Conservation (phyloP, 805 yeast species). For the Schwanniomyces occidentalis region DNA sequence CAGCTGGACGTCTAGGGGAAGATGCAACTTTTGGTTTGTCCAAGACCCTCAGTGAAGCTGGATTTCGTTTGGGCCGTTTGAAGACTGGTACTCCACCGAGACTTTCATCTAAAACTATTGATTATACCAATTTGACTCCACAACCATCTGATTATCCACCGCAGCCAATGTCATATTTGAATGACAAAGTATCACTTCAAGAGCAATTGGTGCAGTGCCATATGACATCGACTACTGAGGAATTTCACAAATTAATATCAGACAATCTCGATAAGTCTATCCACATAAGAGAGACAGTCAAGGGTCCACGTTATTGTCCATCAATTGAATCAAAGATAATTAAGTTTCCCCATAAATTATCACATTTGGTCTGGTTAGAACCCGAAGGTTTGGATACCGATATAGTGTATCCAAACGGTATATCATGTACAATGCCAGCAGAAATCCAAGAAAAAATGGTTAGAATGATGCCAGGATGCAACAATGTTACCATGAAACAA, state of each 20-base stretch:
- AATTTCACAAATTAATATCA: slow-evolving; percentile 67
- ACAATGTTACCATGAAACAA: slow-evolving; percentile 81
- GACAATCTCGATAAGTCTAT: slow-evolving; percentile 77
- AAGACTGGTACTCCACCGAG: slow-evolving; percentile 99
- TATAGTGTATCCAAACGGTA: slow-evolving; percentile 94
- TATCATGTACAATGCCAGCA: slow-evolving; percentile 93
- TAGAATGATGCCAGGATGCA: slow-evolving; percentile 81
- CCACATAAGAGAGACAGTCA: slow-evolving; percentile 90
- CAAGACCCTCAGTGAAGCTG: slow-evolving; percentile 69
- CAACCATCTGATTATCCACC: slow-evolving; percentile 87
- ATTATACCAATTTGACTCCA: slow-evolving; percentile 59
- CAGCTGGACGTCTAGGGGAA: slow-evolving; percentile 95
- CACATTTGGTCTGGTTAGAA: slow-evolving; percentile 91
- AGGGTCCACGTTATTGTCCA: slow-evolving; percentile 97
- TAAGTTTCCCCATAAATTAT: slow-evolving; percentile 70
- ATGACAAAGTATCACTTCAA: slow-evolving; percentile 60
- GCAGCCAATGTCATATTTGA: slow-evolving; percentile 85
- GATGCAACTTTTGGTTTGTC: slow-evolving; percentile 88
- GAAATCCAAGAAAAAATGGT: slow-evolving; percentile 82
- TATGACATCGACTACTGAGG: slow-evolving; percentile 75
- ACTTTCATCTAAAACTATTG: slow-evolving; percentile 66
- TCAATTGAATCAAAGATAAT: slow-evolving; percentile 89
- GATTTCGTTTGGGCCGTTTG: slow-evolving; percentile 82
- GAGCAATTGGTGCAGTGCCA: slow-evolving; percentile 67
- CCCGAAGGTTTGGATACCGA: slow-evolving; percentile 92